A percentile compares a stretch with the other conserved stretches of the same genome.
These are phyloP conservation scores for Strigomonas oncopelti DNA, from an alignment of 208 protist species.

Conservation along the genomic window DNA sequence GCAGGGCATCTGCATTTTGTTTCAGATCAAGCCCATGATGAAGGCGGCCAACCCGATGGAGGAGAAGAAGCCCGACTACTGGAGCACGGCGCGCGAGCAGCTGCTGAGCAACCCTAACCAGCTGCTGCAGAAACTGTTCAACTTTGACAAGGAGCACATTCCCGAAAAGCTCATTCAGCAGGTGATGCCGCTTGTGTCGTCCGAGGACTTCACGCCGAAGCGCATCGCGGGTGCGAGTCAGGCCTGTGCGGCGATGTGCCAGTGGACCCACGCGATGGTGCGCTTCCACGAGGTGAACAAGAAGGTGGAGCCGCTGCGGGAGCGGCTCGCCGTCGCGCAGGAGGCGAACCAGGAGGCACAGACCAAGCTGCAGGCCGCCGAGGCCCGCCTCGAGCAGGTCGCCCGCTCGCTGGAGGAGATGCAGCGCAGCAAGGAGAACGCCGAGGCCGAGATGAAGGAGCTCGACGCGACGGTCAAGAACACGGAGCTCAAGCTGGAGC, in stretches of 20 bases:
- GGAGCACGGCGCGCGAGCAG: constrained; percentile 91
- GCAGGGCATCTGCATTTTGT: constrained; percentile 98
- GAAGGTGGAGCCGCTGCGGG: constrained; percentile 91
- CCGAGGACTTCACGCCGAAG: constrained; percentile 93
- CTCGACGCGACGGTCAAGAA: constrained; percentile 90
- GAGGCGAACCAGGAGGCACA: constrained; percentile 90
- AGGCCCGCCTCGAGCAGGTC: constrained; percentile 89
- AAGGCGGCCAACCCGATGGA: constrained; percentile 92
- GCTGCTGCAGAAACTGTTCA: constrained; percentile 91
- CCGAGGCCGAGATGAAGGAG: constrained; percentile 92
- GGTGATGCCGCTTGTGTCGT: constrained; percentile 90
- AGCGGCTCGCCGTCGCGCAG: constrained; percentile 88
- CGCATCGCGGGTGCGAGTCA: constrained; percentile 93
- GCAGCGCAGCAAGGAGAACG: constrained; percentile 88
- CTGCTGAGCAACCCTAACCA: constrained; percentile 88
- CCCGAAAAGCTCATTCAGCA: constrained; percentile 92
- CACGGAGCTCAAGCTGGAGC: constrained; percentile 93
- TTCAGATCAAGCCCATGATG: constrained; percentile 95
- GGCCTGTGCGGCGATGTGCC: constrained; percentile 97
- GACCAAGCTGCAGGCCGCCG: constrained; percentile 85
- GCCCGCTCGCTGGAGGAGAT: constrained; percentile 90
- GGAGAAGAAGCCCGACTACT: constrained; percentile 96
- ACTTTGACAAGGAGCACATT: constrained; percentile 97
- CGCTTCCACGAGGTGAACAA: constrained; percentile 96
- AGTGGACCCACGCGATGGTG: constrained; percentile 98